phyloP scores from a whole-genome alignment of 306 rosid genomes.

The Mimosa bimucronata region DNA sequence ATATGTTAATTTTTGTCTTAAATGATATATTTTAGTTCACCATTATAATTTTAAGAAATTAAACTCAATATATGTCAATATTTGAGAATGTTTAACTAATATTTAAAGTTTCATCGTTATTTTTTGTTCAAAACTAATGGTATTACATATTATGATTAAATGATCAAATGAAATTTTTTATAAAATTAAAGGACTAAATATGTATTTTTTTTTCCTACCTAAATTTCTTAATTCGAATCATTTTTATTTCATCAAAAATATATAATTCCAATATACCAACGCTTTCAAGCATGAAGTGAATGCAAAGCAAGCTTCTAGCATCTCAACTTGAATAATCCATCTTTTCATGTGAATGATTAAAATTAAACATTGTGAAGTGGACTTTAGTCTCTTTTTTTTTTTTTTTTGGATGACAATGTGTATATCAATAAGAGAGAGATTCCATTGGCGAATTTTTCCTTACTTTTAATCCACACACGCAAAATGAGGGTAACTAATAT shows the following conservation, averaged over 20 bases:
- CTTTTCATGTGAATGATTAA: background rate
- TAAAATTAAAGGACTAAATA: background rate
- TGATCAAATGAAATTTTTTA: too few relatives aligned
- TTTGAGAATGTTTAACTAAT: background rate
- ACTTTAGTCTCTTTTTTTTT: background rate
- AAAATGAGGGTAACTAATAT: background rate
- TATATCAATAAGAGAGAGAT: background rate
- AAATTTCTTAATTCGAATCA: background rate
- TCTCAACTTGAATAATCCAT: background rate
- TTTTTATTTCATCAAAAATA: background rate
- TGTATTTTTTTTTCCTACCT: too few relatives aligned
- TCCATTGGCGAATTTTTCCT: background rate
- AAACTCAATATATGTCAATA: too few relatives aligned
- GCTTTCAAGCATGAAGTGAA: background rate
- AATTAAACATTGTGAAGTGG: background rate
- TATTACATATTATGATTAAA: too few relatives aligned
- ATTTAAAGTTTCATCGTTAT: background rate
- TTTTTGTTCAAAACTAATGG: too few relatives aligned
- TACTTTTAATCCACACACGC: background rate
- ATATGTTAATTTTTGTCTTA: too few relatives aligned
- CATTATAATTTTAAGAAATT: too few relatives aligned
- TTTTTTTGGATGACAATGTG: background rate
- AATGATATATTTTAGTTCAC: background rate
- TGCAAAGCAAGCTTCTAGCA: conserved; percentile 1
- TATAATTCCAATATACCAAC: background rate